Conservation (phyloP, 495 filamentous ascomycete species). For the Parachaetomium inaequale region DNA sequence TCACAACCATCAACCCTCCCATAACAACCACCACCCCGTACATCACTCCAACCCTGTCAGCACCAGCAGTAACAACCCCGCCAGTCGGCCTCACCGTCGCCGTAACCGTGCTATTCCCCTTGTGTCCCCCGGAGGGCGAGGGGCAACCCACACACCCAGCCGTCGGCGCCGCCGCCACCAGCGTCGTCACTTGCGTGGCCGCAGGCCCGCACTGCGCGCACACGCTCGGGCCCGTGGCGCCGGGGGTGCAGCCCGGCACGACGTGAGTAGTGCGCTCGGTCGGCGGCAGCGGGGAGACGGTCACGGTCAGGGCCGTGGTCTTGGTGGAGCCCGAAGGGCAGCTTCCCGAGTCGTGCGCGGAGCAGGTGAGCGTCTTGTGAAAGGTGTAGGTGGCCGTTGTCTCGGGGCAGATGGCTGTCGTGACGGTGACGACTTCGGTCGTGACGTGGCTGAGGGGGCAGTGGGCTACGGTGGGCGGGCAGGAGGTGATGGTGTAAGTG, state of each 20-base stretch:
- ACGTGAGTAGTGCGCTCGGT: not conserved
- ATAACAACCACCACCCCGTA: not conserved
- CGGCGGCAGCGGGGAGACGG: not conserved
- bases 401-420: slow-evolving; percentile 25
- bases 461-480: slow-evolving; percentile 54
- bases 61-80: not conserved
- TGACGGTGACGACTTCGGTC: slow-evolving; percentile 28
- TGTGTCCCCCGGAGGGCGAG: not conserved
- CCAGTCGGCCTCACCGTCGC: not conserved
- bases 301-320: not conserved
- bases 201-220: slow-evolving; percentile 3
- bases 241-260: slow-evolving; percentile 6
- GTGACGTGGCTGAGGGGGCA: slow-evolving; percentile 43
- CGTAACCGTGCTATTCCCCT: not conserved
- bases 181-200: not conserved
- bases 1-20: not conserved
- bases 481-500: slow-evolving; percentile 58
- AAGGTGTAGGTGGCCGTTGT: slow-evolving; percentile 23
- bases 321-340: not conserved
- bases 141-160: not conserved
- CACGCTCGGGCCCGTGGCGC: not conserved
- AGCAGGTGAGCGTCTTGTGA: not conserved
- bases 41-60: not conserved
- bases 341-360: not conserved
- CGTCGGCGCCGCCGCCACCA: not conserved